Base-by-base conservation (phyloP, 228 moss, liverwort and hornwort species). In the Sphagnum magellanicum region DNA sequence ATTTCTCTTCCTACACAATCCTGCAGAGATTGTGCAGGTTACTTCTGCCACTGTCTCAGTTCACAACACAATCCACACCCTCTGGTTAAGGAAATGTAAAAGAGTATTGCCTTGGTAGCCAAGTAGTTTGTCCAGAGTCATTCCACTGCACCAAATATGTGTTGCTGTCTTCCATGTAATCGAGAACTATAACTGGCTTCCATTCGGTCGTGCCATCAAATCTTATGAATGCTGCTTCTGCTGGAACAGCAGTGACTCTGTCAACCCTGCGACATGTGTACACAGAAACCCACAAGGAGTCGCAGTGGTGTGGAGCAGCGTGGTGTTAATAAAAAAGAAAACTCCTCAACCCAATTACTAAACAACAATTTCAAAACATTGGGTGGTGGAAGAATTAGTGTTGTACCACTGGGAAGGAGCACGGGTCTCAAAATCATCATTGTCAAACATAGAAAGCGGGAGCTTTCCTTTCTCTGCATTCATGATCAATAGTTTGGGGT, bases 131-230 rank as follows among this genome's bases (percentile, higher is more conserved):
- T 65, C 73, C 73, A 16, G 76, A 86, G 61, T 94, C 91, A 81
- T 80, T 70, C 93, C 91, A 94, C 75, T 89, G 85, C 6, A 82
- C 89, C 13, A 94, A 67, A 69, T 89, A 94, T 6, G 84, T 86
- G 63, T 91, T 81, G 63, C 74, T 94, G 4, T 66, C 70, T 51
- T 81, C 79, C 55, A 91, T 66, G 61, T 76, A 89, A 63, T 91
- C 89, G 9, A 72, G 67, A 32, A 91, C 73, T 57, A 47, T 71
- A 57, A 81, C 78, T 50, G 75, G 52, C 77, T 94, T 91, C 94
- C 94, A 91, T 70, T 80, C 67, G 0, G 83, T 85, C 81, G 79
- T 79, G 16, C 85, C 84, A 59, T 80, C 81, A 46, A 71, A 70
- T 76, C 71, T 79, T 66, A 67, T 83, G 68, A 74, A 79, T 51